These are phyloP conservation scores for Globisporangium viniferum DNA, from an alignment of 352 stramenopile species.

Conservation along the genomic window DNA sequence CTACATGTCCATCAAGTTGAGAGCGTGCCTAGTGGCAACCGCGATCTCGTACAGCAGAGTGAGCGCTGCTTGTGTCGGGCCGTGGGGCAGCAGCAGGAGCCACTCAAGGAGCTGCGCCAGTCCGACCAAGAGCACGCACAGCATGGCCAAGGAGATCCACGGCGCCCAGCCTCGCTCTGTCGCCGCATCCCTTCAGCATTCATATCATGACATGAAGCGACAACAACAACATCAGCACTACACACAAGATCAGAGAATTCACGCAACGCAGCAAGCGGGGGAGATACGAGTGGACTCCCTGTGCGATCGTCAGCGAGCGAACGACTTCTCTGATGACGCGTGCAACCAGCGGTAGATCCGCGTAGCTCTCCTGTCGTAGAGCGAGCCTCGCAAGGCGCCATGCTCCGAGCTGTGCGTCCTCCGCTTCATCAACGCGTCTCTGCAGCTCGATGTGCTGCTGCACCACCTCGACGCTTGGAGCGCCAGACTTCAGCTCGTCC, in stretches of 20 bases:
- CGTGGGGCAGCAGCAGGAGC: not conserved
- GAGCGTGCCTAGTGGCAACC: not conserved
- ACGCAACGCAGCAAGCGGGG: not conserved
- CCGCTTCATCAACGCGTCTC: not conserved
- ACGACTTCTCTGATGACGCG: not conserved
- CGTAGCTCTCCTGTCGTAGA: not conserved
- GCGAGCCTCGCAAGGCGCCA: not conserved
- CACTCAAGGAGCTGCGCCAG: not conserved
- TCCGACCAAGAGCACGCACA: not conserved
- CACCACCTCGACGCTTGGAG: not conserved
- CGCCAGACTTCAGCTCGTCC: not conserved
- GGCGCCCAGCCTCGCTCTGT: not conserved
- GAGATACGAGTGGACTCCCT: not conserved
- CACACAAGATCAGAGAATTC: not conserved
- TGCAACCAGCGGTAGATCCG: not conserved
- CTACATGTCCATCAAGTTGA: not conserved
- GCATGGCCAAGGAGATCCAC: not conserved
- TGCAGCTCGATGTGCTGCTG: not conserved
- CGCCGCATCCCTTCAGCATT: not conserved
- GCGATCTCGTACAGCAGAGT: not conserved
- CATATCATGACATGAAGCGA: not conserved
- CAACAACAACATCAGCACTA: not conserved
- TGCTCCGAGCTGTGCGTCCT: not conserved
- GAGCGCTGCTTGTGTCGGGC: not conserved
- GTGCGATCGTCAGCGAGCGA: not conserved